These are phyloP conservation scores for Yamadazyma triangularis DNA, from an alignment of 1,139 yeast genomes.

Conservation along the genomic window DNA sequence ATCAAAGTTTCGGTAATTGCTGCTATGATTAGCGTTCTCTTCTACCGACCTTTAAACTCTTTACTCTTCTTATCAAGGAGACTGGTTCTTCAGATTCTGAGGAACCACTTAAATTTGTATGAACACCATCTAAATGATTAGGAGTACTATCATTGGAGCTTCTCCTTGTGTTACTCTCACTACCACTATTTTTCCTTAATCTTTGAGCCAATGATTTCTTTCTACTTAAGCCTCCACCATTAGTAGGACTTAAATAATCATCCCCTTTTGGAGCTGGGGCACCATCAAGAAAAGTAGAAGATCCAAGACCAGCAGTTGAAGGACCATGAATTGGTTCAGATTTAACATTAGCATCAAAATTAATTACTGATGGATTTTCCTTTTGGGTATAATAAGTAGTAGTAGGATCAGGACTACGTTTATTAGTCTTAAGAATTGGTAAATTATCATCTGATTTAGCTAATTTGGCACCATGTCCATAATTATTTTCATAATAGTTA, in stretches of 20 bases:
- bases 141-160: conserved; percentile 24
- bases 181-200: conserved; percentile 44
- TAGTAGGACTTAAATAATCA: conserved; percentile 23
- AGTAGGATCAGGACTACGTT: conserved; percentile 13
- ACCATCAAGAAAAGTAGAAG: conserved; percentile 91
- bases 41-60: conserved; percentile 75
- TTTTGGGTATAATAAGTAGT: conserved; percentile 33
- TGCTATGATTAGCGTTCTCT: conserved; percentile 19
- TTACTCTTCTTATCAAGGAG: conserved; percentile 75
- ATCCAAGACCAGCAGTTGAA: conserved; percentile 82
- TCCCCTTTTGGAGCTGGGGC: conserved; percentile 75
- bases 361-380: conserved; percentile 49
- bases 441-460: conserved; percentile 12
- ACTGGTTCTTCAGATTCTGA: conserved; percentile 28
- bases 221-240: conserved; percentile 48
- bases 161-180: conserved; percentile 31
- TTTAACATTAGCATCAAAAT: conserved; percentile 67
- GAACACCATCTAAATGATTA: conserved; percentile 26
- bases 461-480: conserved; percentile 22
- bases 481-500: conserved; percentile 34
- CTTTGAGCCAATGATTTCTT: conserved; percentile 76
- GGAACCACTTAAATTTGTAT: conserved; percentile 17
- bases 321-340: conserved; percentile 79
- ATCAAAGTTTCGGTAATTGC: too few species aligned
- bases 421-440: conserved; percentile 10